Base-by-base conservation (phyloP, 805 yeast genomes). In the Wickerhamomyces alni region DNA sequence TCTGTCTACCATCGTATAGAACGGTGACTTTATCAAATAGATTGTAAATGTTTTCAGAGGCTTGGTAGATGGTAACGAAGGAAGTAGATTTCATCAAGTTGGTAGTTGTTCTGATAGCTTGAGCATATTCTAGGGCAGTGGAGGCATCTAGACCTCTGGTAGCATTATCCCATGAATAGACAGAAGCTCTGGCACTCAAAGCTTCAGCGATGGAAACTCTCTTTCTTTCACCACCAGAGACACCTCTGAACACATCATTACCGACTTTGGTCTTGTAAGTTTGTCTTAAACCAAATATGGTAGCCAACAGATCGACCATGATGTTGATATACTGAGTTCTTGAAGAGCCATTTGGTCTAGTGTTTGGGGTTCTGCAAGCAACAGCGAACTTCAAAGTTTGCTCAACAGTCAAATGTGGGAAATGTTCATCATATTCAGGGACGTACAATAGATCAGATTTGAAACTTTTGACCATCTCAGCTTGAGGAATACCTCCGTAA, bases 71-170 rank as follows among this genome's bases (percentile, higher is more conserved):
- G 22, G 91, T 84, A 36, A 82, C 80, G 33, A 80, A 67, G 1
- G 85, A 78, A 5, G 82, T 67, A 12, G 74, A 65, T 18, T 70
- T 66, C 41, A 72, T 58, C 37, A 80, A 61, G 27, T 67, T 61
- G 4, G 87, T 80, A n/a, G 75, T 64, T 3, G 77, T 71, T 51
- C 83, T 77, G 44, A 85, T 67, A 17, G 87, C 81, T 45, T 76
- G 68, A 30, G 82, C 69, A 52, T 77, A 85, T 55, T 83, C 89
- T 46, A 82, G 67, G 3, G 95, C 94, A 31, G 93, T 84, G 10
- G 93, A 83, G 4, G 93, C 73, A 62, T 85, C 95, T 43, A 86
- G 69, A 51, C 95, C 95, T 66, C 93, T 75, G 6, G 95, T 86
- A 6, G 91, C 82, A 54, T 86, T 86, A 66, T 85, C 89, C 77